Conservation (phyloP, 345 rosid species). For the Eucalyptus pauciflora region DNA sequence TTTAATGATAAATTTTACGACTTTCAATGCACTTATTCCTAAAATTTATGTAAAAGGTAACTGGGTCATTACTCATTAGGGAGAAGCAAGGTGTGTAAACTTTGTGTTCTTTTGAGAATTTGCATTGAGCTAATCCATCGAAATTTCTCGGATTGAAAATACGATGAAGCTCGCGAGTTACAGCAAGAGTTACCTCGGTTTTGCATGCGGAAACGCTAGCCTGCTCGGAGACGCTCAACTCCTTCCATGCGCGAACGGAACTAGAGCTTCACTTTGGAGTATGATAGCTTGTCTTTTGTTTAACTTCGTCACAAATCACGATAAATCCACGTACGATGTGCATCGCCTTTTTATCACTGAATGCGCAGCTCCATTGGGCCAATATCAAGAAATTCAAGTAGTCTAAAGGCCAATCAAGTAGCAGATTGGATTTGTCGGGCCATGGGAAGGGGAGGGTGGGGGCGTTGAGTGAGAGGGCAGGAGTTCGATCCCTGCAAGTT, state of each 20-base stretch:
- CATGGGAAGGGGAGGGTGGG: no score
- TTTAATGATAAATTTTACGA: no score
- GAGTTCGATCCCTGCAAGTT: no score
- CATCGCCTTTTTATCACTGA: not conserved
- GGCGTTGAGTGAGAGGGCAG: no score
- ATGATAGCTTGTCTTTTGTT: not conserved
- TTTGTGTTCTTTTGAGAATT: not conserved
- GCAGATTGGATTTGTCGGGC: fast-evolving
- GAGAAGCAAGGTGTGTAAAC: not conserved
- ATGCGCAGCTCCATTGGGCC: not conserved
- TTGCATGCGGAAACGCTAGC: not conserved
- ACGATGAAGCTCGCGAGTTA: not conserved
- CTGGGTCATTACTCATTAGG: no score
- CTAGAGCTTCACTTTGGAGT: not conserved
- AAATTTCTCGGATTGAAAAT: no score
- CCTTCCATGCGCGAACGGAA: not conserved
- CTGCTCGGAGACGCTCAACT: not conserved
- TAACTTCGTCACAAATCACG: not conserved
- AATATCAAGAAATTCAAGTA: not conserved
- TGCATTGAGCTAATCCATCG: not conserved
- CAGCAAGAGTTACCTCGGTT: not conserved
- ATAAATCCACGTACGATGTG: not conserved
- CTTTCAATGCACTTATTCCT: fast-evolving
- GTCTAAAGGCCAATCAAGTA: not conserved
- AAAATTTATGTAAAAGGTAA: not conserved